Conservation (phyloP, 345 rosid genomes). For the Linum tenue region DNA sequence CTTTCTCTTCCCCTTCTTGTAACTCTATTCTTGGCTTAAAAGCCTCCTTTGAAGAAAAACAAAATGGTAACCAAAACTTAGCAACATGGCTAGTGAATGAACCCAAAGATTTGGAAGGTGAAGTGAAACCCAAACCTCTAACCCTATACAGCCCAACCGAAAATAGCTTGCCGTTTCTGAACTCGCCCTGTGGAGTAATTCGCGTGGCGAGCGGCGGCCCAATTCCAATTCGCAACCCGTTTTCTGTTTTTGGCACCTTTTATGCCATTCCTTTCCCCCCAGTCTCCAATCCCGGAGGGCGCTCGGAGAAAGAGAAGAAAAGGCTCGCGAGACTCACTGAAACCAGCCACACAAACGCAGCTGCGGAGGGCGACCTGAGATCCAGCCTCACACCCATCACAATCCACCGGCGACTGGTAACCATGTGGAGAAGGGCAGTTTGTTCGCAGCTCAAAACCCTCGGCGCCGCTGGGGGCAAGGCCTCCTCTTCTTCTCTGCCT, state of each 20-base stretch:
- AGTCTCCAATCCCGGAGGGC: neutral
- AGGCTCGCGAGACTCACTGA: neutral
- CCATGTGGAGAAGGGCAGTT: neutral
- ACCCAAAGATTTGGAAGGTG: no score
- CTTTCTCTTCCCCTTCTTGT: no score
- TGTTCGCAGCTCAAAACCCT: neutral
- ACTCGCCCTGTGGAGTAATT: no score
- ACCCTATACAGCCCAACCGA: no score
- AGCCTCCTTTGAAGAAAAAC: no score
- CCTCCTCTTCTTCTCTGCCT: neutral
- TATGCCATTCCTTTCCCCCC: no score
- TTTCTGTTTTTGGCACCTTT: neutral
- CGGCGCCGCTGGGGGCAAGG: neutral
- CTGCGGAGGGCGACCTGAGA: neutral
- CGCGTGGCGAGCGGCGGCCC: no score
- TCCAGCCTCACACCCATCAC: neutral
- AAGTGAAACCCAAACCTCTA: no score
- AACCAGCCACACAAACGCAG: neutral
- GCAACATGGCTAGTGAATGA: no score
- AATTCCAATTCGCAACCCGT: neutral
- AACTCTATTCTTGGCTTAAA: no score
- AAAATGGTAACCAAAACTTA: no score
- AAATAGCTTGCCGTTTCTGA: no score
- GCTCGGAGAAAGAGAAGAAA: neutral
- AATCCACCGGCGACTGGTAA: neutral